Percentiles rank a stretch among this genome's conserved stretches.
phyloP scores from a whole-genome alignment of 2,329 filamentous ascomycete species.

The Fusarium tanahbumbuense region DNA sequence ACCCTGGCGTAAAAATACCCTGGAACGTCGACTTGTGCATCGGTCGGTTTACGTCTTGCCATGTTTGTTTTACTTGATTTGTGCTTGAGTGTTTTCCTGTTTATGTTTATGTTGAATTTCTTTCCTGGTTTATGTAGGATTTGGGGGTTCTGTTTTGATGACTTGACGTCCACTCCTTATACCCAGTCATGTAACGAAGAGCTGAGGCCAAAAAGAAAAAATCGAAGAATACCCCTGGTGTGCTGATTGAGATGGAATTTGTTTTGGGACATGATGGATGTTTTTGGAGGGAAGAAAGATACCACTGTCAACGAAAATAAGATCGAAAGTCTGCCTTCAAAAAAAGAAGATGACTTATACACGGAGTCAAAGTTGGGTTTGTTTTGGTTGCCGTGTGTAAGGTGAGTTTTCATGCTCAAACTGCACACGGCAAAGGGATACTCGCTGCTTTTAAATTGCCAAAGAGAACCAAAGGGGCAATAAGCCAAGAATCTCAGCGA shows the following conservation, averaged over 20 bases:
- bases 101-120: slow-evolving; percentile 34
- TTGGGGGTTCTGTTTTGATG: slow-evolving; percentile 50
- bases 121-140: slow-evolving; percentile 43
- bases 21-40: slow-evolving; percentile 60
- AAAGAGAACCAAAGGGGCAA: neutral
- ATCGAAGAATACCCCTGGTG: slow-evolving; percentile 52
- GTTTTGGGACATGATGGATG: slow-evolving; percentile 42
- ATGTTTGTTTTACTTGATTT: slow-evolving; percentile 43
- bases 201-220: slow-evolving; percentile 48
- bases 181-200: slow-evolving; percentile 51
- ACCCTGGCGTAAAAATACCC: slow-evolving; percentile 72
- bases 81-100: slow-evolving; percentile 31
- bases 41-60: slow-evolving; percentile 58
- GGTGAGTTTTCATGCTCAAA: slow-evolving; percentile 29
- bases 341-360: slow-evolving; percentile 34
- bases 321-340: slow-evolving; percentile 37
- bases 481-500: slow-evolving; percentile 19
- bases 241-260: slow-evolving; percentile 41
- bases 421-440: slow-evolving; percentile 25
- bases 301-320: slow-evolving; percentile 43
- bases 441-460: slow-evolving; percentile 14
- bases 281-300: slow-evolving; percentile 46
- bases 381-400: slow-evolving; percentile 27
- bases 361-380: slow-evolving; percentile 43
- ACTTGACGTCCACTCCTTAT: slow-evolving; percentile 52